Evolutionary conservation across 352 stramenopile species (phyloP), one percentile per base, ranked within the genome.

Genomic region (Pythium sp.): DNA sequence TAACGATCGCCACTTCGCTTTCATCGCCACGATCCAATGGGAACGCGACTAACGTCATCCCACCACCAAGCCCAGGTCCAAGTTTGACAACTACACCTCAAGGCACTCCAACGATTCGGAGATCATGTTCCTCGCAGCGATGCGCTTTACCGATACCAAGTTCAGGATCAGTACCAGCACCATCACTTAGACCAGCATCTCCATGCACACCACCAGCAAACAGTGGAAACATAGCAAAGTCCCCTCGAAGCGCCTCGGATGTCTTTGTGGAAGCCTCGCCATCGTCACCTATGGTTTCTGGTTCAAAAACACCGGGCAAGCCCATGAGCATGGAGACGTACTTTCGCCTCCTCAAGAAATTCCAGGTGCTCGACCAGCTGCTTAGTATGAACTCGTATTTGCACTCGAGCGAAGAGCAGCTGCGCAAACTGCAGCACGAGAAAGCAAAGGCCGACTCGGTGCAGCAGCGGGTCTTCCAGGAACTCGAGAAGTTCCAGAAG

Each of bases 261-360:
- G 3, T 18, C 30, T 34, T 24, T 15, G 43, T 9, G 14, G 28
- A 32, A 38, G 14, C 24, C 36, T 28, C 41, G 7, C 34, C 24
- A 56, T 14, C 20, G 14, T 22, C 32, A 34, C 24, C 36, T 26
- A 26, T 26, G 24, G 24, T 1, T 22, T 46, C 34, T 18, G 18
- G 1, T 6, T 5, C 30, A 5, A 59, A 18, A 12, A 43, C 20
- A 14, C 18, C 26, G 24, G 26, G 46, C n/a, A 58, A 58, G 22
- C 65, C 32, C 28, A 89, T 90, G 71, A 81, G 56, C 38, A 64
- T 73, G n/a, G 80, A 85, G 47, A 76, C 76, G 36, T 91, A 91
- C 70, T 90, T 89, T 34, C 78, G 83, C 1, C 69, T 91, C 11
- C 74, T 91, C 9, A 91, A 90, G 62, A 91, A 90, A 51, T 80